Percentiles rank a stretch among this genome's conserved stretches.
Conservation (phyloP, 257 asterid species). For the Nicotiana undulata region DNA sequence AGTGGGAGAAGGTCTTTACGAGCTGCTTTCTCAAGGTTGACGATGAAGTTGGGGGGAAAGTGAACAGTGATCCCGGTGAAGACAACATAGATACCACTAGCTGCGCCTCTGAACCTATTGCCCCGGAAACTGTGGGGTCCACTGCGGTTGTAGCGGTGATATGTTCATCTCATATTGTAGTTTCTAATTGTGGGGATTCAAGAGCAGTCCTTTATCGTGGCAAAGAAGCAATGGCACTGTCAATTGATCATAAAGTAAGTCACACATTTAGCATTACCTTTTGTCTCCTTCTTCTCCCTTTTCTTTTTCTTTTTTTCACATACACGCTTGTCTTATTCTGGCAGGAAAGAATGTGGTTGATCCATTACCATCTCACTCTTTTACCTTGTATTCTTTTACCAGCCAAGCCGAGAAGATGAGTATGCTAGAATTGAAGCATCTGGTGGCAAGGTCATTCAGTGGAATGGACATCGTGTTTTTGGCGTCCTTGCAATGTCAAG, state of each 20-base stretch:
- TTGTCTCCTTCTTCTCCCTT: not conserved
- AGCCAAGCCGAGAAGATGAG: conserved; percentile 86
- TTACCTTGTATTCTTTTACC: not conserved
- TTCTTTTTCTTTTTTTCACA: not conserved
- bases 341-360: not conserved
- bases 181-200: conserved; percentile 82
- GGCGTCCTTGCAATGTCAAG: conserved; percentile 97
- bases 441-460: conserved; percentile 83
- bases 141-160: conserved; percentile 79
- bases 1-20: conserved; percentile 59
- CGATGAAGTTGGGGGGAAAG: conserved; percentile 71
- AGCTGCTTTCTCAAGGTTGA: conserved; percentile 67
- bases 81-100: conserved; percentile 17
- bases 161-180: conserved; percentile 73
- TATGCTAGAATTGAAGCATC: conserved; percentile 82
- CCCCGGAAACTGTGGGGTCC: conserved; percentile 77
- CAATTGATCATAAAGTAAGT: conserved; percentile 66
- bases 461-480: conserved; percentile 88
- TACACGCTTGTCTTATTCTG: not conserved
- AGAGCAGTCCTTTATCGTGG: conserved; percentile 86
- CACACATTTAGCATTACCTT: not conserved
- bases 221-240: conserved; percentile 66
- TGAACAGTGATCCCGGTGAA: conserved; percentile 15
- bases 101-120: conserved; percentile 38
- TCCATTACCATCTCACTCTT: not conserved